phyloP scores from a whole-genome alignment of 164 flowering plant species.

The Berberis vulgaris region DNA sequence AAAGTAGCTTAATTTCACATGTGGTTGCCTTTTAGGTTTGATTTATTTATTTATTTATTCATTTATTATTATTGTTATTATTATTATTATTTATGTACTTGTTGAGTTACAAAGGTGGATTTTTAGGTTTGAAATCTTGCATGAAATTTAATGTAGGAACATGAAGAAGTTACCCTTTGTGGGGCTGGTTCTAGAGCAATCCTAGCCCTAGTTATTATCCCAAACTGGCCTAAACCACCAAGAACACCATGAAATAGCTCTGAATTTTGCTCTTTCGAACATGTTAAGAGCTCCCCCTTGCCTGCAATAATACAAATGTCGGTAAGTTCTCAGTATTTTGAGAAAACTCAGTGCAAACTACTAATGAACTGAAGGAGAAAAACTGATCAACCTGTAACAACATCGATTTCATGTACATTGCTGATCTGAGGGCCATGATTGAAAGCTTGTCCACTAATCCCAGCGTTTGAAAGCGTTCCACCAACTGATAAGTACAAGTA shows the following conservation, averaged over 20 bases:
- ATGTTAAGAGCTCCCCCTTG: conserved; percentile 74
- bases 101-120: no score
- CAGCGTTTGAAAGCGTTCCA: conserved; percentile 92
- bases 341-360: neutral
- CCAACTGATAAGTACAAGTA: conserved; percentile 91
- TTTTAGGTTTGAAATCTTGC: no score
- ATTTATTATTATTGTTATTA: no score
- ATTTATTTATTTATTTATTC: no score
- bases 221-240: conserved; percentile 96
- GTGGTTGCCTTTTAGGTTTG: no score
- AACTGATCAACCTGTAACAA: conserved; percentile 62
- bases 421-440: conserved; percentile 92
- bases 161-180: conserved; percentile 41
- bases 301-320: conserved; percentile 28
- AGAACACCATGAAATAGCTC: conserved; percentile 76
- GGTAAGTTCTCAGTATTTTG: neutral
- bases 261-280: conserved; percentile 58
- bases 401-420: conserved; percentile 80
- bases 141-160: no score
- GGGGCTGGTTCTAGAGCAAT: conserved; percentile 84
- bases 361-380: neutral
- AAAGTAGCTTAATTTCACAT: no score
- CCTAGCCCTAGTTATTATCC: conserved; percentile 95
- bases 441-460: conserved; percentile 98
- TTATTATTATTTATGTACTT: no score